Evolutionary conservation across 106 monocot genomes (phyloP), one percentile per base, ranked within the genome.

Genomic region (Phalaenopsis equestris): DNA sequence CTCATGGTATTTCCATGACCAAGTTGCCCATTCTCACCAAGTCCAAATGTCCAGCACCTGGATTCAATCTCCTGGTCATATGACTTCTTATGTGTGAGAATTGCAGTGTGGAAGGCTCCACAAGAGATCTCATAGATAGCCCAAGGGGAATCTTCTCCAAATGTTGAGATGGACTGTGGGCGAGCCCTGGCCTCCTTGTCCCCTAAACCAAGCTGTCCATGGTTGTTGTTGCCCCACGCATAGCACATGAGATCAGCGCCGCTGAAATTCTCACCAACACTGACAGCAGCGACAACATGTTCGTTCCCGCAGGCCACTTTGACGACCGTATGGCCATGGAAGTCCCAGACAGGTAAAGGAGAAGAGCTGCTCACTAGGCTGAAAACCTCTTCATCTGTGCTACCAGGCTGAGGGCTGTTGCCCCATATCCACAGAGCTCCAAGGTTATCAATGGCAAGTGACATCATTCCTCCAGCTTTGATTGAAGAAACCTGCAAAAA

Each of bases 301-400:
- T 94, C 94, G 45, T 94, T 94, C 38, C 94, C 94, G 70, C 94
- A 91, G 57, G 94, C 88, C 21, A 94, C 94, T 73, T 94, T 94
- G 38, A 91, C 91, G 3, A 94, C 94, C 5, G 87, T 90, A 81
- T 82, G 90, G 4, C 94, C 94, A 81, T 91, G 91, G 73, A 94
- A 94, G 67, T 88, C 88, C 94, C 91, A 88, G 16, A 91, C 87
- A 46, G 91, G 94, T 8, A 94, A 36, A 14, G 94, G 94, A 68
- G 76, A 23, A 16, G 76, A 64, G 65, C 77, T 83, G 56, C 82
- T 84, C 4, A 65, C 24, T 14, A 91, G 83, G 82, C 85, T 82
- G 79, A 90, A 88, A 17, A 73, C 77, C 9, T 76, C 84, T 37
- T 80, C 81, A 21, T 79, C 36, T 43, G 78, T 73, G 45, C 48